Conservation (phyloP, 371 early-diverging fungal species). For the Mucor ambiguus region DNA sequence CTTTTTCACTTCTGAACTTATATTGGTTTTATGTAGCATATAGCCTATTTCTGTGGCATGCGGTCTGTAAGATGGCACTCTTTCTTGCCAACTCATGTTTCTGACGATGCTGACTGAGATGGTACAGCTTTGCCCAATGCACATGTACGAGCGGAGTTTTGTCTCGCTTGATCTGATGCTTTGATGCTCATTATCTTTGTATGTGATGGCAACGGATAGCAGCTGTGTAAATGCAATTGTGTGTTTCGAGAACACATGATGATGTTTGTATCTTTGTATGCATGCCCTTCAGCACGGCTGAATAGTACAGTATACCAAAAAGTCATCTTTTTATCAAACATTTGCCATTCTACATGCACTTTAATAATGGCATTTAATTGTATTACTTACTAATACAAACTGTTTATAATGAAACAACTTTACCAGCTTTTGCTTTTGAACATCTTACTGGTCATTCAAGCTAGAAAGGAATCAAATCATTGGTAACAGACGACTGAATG, state of each 20-base stretch:
- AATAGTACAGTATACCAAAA: background rate
- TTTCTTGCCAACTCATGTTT: background rate
- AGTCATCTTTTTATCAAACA: background rate
- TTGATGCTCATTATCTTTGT: background rate
- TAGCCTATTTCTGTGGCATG: background rate
- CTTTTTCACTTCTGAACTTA: background rate
- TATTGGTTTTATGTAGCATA: background rate
- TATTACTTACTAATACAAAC: background rate
- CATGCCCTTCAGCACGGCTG: background rate
- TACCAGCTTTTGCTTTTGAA: background rate
- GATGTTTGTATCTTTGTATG: background rate
- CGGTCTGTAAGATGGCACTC: background rate
- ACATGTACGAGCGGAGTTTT: background rate
- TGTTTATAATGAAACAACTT: background rate
- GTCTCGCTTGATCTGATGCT: background rate
- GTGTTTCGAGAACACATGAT: background rate
- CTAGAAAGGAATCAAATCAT: background rate
- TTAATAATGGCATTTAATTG: background rate
- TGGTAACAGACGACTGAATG: slow-evolving; percentile 2
- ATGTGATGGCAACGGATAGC: background rate
- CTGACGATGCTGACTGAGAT: too few species aligned
- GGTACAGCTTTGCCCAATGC: background rate
- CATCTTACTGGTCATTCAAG: background rate
- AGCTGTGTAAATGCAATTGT: background rate
- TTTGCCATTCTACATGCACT: background rate